Conservation (phyloP, 345 rosid genomes). For the Pelargonium nanum region DNA sequence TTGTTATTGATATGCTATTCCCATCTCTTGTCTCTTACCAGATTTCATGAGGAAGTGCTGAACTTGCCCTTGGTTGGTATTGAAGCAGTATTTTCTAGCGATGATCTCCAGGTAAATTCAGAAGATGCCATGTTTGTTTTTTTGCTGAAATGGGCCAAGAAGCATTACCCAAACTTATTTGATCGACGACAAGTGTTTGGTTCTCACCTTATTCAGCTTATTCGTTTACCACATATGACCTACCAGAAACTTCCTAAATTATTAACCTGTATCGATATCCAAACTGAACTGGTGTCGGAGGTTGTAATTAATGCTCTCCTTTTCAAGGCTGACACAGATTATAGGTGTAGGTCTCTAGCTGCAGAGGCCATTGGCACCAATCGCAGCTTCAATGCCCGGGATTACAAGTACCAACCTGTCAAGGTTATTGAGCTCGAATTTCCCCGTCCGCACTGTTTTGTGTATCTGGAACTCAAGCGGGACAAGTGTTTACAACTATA, state of each 20-base stretch:
- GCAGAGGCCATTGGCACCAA: conserved; percentile 20
- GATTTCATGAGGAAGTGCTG: conserved; percentile 46
- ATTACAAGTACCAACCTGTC: conserved; percentile 44
- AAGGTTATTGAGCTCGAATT: conserved; percentile 50
- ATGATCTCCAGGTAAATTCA: conserved; percentile 40
- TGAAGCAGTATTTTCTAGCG: conserved; percentile 49
- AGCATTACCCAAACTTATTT: conserved; percentile 45
- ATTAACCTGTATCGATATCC: conserved; percentile 45
- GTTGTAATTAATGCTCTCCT: conserved; percentile 54
- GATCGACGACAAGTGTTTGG: conserved; percentile 43
- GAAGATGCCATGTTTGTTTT: conserved; percentile 53
- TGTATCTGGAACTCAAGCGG: conserved; percentile 50
- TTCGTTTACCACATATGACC: conserved; percentile 63
- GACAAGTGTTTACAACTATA: conserved; percentile 39
- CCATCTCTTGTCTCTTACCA: conserved; percentile 18
- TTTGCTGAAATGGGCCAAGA: conserved; percentile 47
- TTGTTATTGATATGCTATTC: background rate
- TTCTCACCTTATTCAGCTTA: conserved; percentile 33
- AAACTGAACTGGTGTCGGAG: conserved; percentile 28
- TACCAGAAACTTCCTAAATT: conserved; percentile 45
- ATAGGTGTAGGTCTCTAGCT: conserved; percentile 25
- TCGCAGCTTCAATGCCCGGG: conserved; percentile 44
- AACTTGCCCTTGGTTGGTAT: conserved; percentile 61
- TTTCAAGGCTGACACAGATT: conserved; percentile 45
- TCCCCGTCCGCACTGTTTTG: conserved; percentile 49